Percentiles rank a stretch among this genome's conserved stretches.
phyloP scores from a whole-genome alignment of 2,329 filamentous ascomycete species.

The Pestalotiopsis sp. region DNA sequence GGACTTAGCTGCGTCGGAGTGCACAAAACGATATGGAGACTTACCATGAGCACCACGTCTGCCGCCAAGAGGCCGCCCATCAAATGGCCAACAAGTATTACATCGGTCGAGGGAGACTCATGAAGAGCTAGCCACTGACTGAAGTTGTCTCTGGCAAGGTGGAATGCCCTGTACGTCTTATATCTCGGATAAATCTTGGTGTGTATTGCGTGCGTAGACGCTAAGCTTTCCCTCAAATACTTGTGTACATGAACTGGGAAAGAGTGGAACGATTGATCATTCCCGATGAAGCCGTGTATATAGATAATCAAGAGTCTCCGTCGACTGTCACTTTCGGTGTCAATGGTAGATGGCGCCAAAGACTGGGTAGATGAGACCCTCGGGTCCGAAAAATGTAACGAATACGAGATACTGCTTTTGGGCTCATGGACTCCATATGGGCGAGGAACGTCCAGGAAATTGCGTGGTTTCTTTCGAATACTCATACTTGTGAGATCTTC shows the following conservation, averaged over 20 bases:
- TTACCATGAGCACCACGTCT: constrained; percentile 71
- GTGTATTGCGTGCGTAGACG: constrained; percentile 77
- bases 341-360: constrained; percentile 29
- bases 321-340: constrained; percentile 34
- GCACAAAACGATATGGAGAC: constrained; percentile 13
- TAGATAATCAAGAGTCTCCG: constrained; percentile 75
- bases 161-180: constrained; percentile 72
- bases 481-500: no score
- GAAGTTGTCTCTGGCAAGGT: constrained; percentile 79
- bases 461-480: no score
- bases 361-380: constrained; percentile 51
- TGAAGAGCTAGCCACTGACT: constrained; percentile 81
- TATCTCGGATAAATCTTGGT: constrained; percentile 85
- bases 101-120: constrained; percentile 72
- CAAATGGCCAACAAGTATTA: constrained; percentile 83
- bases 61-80: constrained; percentile 86
- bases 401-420: no score
- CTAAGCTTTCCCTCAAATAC: constrained; percentile 66
- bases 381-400: constrained; percentile 36
- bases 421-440: no score
- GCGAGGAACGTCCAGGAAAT: no score
- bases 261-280: constrained; percentile 82
- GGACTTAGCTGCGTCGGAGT: neutral
- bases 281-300: constrained; percentile 89
- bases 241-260: constrained; percentile 88